Evolutionary conservation across 371 early-diverging fungal species (phyloP), one percentile per base, ranked within the genome.

Genomic region (Rhizopus stolonifer): DNA sequence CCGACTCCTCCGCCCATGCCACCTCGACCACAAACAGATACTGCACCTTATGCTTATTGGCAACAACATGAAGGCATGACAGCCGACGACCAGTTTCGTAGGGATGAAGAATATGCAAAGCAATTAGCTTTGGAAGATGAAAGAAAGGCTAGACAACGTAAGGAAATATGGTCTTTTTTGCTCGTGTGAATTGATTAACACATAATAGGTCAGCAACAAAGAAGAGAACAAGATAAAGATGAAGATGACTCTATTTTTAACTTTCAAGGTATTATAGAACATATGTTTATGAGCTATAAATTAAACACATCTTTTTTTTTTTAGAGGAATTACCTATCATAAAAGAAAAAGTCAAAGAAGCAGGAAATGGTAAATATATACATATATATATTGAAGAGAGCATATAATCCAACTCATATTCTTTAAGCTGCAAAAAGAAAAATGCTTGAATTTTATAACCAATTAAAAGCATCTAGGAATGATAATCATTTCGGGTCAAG

Each of bases 221-320:
- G 32, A 43, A 23, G 22, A 34, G 15, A 40, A n/a, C 33, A 32
- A 44, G 29, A 32, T 18, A 65, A 73, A 0, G 65, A 32, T 18
- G 68, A 73, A 0, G 65, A 73, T n/a, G 68, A 67, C 9, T 56
- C 65, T 14, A 23, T 73, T n/a, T 65, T 65, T 18, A 73, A 70
- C 24, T 61, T 73, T 29, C 74, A 73, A 70, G 74, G 74, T 73
- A n/a, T n/a, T n/a, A n/a, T n/a, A n/a, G n/a, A n/a, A n/a, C n/a
- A n/a, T n/a, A n/a, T n/a, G n/a, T n/a, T n/a, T n/a, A n/a, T n/a
- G n/a, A n/a, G n/a, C n/a, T n/a, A n/a, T n/a, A n/a, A n/a, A n/a
- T n/a, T n/a, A n/a, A n/a, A n/a, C n/a, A n/a, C n/a, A n/a, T n/a
- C 3, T 18, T 8, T 14, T 39, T 22, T 9, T 23, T 62, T 17